Conservation (phyloP, 345 rosid species). For the Syzygium grande region DNA sequence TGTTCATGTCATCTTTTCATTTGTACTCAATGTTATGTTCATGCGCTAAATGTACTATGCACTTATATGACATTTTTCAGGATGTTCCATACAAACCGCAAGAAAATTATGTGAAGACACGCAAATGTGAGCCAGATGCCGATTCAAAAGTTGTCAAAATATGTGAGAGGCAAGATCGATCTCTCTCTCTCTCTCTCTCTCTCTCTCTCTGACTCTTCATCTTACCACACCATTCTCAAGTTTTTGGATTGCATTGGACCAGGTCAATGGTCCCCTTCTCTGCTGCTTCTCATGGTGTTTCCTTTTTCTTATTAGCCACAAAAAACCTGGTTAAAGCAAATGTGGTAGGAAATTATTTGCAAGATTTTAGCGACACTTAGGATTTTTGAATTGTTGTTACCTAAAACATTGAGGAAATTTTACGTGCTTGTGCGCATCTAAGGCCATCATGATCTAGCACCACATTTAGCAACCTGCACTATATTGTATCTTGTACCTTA, state of each 20-base stretch:
- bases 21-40: background rate
- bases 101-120: constrained; percentile 62
- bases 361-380: background rate
- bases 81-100: constrained; percentile 83
- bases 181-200: background rate
- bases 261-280: background rate
- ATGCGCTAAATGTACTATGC: background rate
- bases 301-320: background rate
- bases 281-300: background rate
- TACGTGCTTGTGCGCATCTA: background rate
- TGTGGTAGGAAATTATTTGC: background rate
- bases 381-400: background rate
- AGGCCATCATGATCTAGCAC: background rate
- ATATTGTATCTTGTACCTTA: background rate
- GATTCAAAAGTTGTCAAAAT: constrained; percentile 50
- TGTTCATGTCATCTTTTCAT: background rate
- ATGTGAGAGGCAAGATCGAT: constrained; percentile 55
- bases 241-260: background rate
- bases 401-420: background rate
- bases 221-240: background rate
- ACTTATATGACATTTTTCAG: constrained; percentile 9
- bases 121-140: constrained; percentile 76
- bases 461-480: background rate
- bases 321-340: background rate
- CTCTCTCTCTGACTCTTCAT: background rate